phyloP scores from a whole-genome alignment of 2,329 filamentous ascomycete genomes.

The Ceratocystis eucalypticola region DNA sequence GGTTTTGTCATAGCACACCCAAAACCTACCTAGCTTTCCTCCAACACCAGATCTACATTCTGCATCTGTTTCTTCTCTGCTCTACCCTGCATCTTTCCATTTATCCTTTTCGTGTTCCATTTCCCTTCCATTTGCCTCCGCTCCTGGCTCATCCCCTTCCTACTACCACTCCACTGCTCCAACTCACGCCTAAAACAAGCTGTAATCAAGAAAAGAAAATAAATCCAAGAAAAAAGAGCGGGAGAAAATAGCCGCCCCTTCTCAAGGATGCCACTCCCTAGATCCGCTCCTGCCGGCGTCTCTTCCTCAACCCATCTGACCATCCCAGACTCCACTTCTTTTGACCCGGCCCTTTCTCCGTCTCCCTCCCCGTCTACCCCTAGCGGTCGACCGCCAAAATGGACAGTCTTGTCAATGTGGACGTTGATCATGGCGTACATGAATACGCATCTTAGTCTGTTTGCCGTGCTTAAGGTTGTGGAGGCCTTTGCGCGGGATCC shows the following conservation, averaged over 20 bases:
- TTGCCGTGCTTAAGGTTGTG: conserved; percentile 17
- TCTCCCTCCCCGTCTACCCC: conserved; percentile 24
- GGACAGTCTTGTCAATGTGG: conserved; percentile 39
- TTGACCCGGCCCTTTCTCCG: conserved; percentile 21
- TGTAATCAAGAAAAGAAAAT: background rate
- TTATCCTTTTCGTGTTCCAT: background rate
- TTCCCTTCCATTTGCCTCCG: background rate
- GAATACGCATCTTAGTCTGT: conserved; percentile 39
- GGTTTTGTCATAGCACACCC: no score
- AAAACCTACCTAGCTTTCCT: background rate
- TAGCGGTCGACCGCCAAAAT: conserved; percentile 42
- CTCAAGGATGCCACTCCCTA: conserved; percentile 2
- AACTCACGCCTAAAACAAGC: background rate
- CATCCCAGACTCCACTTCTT: conserved; percentile 4
- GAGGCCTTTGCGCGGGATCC: conserved; percentile 17
- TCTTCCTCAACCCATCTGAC: conserved; percentile 7
- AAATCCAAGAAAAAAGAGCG: background rate
- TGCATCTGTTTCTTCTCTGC: background rate
- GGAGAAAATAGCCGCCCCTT: background rate
- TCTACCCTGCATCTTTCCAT: background rate
- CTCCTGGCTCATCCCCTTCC: no score
- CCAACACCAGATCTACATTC: background rate
- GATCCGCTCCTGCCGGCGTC: conserved; percentile 2
- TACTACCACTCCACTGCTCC: background rate
- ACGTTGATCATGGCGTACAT: conserved; percentile 44